Evolutionary conservation across 2,329 filamentous ascomycete genomes (phyloP).

Genomic region (Fusarium siculi): DNA sequence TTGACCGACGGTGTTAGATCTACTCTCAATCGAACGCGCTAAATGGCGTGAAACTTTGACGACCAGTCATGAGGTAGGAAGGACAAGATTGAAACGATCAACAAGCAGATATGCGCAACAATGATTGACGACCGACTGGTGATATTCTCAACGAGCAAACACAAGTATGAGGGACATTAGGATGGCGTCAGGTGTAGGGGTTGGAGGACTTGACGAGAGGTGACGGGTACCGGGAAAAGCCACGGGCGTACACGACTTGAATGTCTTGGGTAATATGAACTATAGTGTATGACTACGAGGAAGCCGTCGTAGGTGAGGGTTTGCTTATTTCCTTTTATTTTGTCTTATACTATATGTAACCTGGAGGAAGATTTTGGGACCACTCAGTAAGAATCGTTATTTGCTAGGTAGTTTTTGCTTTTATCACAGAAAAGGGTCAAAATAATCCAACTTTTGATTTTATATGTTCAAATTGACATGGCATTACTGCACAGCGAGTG

Average conservation of each 20-base stretch:
- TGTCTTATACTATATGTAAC: conserved; percentile 25
- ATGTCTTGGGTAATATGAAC: conserved; percentile 43
- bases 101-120: conserved; percentile 21
- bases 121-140: conserved; percentile 40
- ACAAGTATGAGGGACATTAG: conserved; percentile 31
- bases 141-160: conserved; percentile 33
- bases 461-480: conserved; percentile 14
- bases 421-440: conserved; percentile 9
- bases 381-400: not conserved
- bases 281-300: conserved; percentile 44
- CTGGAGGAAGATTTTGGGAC: conserved; percentile 14
- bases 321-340: conserved; percentile 25
- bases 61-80: conserved; percentile 25
- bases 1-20: conserved; percentile 53
- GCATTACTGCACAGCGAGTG: conserved; percentile 29
- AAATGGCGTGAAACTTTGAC: conserved; percentile 24
- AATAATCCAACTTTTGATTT: conserved; percentile 36
- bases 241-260: conserved; percentile 23
- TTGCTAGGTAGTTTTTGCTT: not conserved
- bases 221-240: conserved; percentile 27
- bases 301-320: conserved; percentile 6
- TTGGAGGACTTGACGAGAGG: conserved; percentile 35
- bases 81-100: conserved; percentile 30
- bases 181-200: conserved; percentile 30
- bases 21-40: conserved; percentile 31